These are phyloP conservation scores for Microbotryum violaceum DNA, from an alignment of 1,284 basidiomycete genomes.

Conservation along the genomic window DNA sequence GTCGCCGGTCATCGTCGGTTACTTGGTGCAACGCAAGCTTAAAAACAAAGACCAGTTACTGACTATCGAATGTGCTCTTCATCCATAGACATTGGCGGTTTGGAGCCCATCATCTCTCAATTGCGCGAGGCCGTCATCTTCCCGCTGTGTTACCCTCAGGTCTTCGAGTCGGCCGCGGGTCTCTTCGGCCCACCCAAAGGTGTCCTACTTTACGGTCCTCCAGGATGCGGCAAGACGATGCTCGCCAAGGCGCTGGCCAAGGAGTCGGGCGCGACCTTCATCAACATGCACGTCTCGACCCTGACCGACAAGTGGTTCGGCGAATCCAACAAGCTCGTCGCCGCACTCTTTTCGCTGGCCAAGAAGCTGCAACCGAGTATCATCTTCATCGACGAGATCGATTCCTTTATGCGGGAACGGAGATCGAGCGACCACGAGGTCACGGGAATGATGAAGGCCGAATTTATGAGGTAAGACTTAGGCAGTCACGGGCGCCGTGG, in stretches of 20 bases:
- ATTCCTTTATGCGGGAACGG: slow-evolving; percentile 83
- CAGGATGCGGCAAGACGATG: slow-evolving; percentile 45
- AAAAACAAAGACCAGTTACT: too few species aligned
- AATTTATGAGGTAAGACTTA: slow-evolving; percentile 9
- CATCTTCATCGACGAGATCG: slow-evolving; percentile 76
- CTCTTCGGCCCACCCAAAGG: slow-evolving; percentile 52
- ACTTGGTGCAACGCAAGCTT: not conserved
- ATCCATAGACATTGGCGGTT: slow-evolving; percentile 77
- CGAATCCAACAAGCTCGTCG: slow-evolving; percentile 95
- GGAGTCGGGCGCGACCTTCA: slow-evolving; percentile 91
- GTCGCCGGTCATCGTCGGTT: not conserved
- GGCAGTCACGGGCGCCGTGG: slow-evolving; percentile 35
- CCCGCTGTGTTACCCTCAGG: slow-evolving; percentile 81
- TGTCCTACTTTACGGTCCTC: slow-evolving; percentile 45
- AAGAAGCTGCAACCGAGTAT: slow-evolving; percentile 66
- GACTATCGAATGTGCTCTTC: not conserved
- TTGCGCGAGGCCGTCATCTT: slow-evolving; percentile 95
- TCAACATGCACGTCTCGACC: slow-evolving; percentile 48
- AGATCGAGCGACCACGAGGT: slow-evolving; percentile 87
- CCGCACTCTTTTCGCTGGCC: slow-evolving; percentile 69
- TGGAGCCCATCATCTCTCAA: slow-evolving; percentile 83
- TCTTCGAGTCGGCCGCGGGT: slow-evolving; percentile 64
- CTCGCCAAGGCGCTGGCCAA: slow-evolving; percentile 55
- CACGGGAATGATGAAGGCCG: slow-evolving; percentile 76
- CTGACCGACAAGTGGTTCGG: slow-evolving; percentile 51